Conservation (phyloP, 768 basidiomycete genomes). For the Boletus subparvulus region DNA sequence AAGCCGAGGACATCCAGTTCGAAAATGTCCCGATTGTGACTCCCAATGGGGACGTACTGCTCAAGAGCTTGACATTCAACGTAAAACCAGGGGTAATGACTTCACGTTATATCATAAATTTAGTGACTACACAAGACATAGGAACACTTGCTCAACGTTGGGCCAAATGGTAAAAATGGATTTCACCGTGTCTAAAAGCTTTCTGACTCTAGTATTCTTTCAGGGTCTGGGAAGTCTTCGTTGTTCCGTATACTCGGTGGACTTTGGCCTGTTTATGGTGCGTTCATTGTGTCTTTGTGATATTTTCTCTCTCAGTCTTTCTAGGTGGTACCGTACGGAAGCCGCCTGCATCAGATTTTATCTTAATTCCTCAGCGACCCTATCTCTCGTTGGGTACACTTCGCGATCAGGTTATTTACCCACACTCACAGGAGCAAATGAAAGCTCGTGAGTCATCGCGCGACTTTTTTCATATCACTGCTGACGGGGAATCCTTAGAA, state of each 20-base stretch:
- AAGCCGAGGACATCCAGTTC: conserved; percentile 88
- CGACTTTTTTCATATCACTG: not conserved
- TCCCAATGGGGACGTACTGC: conserved; percentile 91
- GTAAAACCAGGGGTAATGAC: conserved; percentile 76
- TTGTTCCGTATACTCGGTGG: conserved; percentile 96
- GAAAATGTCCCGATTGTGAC: conserved; percentile 94
- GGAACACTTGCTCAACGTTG: conserved; percentile 92
- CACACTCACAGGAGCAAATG: conserved; percentile 83
- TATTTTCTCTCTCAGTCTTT: conserved; percentile 13
- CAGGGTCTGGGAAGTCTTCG: conserved; percentile 85
- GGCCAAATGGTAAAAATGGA: conserved; percentile 75
- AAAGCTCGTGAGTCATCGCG: conserved; percentile 52
- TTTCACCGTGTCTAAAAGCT: not conserved
- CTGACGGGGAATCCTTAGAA: conserved; percentile 39
- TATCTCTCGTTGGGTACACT: conserved; percentile 93
- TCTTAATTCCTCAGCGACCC: conserved; percentile 93
- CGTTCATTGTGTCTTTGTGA: not conserved
- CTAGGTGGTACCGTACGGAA: conserved; percentile 78
- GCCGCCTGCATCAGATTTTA: conserved; percentile 84
- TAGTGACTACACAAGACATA: conserved; percentile 28
- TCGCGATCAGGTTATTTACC: conserved; percentile 96
- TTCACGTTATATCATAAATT: not conserved
- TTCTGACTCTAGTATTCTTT: not conserved
- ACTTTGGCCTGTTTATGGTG: conserved; percentile 81
- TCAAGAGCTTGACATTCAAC: conserved; percentile 81